Evolutionary conservation across 768 basidiomycete genomes (phyloP).

Genomic region (Tulasnella sp.): DNA sequence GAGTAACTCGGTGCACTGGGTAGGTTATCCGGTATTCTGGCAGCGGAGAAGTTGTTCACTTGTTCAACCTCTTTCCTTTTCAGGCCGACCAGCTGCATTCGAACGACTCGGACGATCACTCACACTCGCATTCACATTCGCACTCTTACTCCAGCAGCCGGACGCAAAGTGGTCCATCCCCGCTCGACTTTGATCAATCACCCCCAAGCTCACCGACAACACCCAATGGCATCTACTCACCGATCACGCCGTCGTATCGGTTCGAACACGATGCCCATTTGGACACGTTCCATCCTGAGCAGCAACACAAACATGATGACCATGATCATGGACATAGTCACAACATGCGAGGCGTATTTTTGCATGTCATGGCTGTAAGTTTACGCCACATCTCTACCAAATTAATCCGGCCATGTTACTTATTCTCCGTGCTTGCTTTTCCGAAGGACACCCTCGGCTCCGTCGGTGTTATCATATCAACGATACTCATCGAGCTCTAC

Average conservation of each 20-base stretch:
- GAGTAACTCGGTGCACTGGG: neutral
- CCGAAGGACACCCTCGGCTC: slow-evolving; percentile 90
- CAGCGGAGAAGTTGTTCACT: neutral
- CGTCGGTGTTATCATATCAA: slow-evolving; percentile 96
- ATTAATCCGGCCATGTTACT: slow-evolving; percentile 11
- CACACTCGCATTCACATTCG: slow-evolving; percentile 30
- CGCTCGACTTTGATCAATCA: slow-evolving; percentile 4
- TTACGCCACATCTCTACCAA: neutral
- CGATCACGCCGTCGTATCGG: slow-evolving; percentile 63
- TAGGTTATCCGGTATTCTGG: neutral
- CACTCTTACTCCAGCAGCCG: slow-evolving; percentile 24
- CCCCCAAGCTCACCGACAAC: neutral
- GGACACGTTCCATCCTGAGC: slow-evolving; percentile 33
- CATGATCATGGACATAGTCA: slow-evolving; percentile 77
- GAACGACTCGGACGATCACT: slow-evolving; percentile 27
- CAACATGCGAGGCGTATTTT: slow-evolving; percentile 93
- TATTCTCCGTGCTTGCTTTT: neutral
- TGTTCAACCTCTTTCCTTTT: neutral
- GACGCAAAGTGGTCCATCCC: neutral
- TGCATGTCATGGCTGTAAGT: slow-evolving; percentile 92
- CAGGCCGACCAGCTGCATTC: slow-evolving; percentile 6
- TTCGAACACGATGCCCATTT: slow-evolving; percentile 54
- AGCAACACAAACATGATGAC: slow-evolving; percentile 42
- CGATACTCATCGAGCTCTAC: slow-evolving; percentile 88
- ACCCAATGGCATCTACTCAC: slow-evolving; percentile 35